Evolutionary conservation across 2,329 filamentous ascomycete genomes (phyloP).

Genomic region (Raffaelea arxii): DNA sequence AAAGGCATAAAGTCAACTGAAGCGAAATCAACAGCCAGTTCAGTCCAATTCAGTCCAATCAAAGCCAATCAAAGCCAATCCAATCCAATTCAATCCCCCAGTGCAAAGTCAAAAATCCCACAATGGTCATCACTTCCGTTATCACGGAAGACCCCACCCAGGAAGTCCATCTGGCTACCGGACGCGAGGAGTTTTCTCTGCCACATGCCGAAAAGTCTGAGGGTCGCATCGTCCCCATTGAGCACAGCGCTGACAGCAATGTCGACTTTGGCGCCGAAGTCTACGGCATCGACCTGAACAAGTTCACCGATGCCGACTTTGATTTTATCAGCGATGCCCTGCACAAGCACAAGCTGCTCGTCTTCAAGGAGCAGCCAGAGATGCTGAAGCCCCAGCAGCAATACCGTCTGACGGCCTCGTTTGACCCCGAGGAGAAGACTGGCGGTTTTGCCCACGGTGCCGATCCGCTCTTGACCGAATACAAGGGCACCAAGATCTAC

Average conservation of each 20-base stretch:
- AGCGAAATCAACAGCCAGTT: no score
- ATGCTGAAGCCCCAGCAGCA: slow-evolving; percentile 25
- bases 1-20: no score
- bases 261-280: slow-evolving; percentile 24
- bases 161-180: slow-evolving; percentile 10
- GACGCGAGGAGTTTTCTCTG: slow-evolving; percentile 13
- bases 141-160: slow-evolving; percentile 13
- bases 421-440: slow-evolving; percentile 24
- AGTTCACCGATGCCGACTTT: slow-evolving; percentile 23
- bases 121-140: slow-evolving; percentile 17
- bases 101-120: not conserved
- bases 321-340: slow-evolving; percentile 22
- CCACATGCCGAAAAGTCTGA: slow-evolving; percentile 17
- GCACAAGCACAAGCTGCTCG: slow-evolving; percentile 23
- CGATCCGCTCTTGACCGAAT: slow-evolving; percentile 21
- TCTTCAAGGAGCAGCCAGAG: slow-evolving; percentile 26
- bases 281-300: slow-evolving; percentile 26
- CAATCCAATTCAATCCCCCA: not conserved
- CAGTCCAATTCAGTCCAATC: no score
- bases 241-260: slow-evolving; percentile 17
- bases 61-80: not conserved
- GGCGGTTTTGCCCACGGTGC: slow-evolving; percentile 27
- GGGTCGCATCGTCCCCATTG: slow-evolving; percentile 17
- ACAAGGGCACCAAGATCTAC: slow-evolving; percentile 25
- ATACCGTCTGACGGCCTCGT: slow-evolving; percentile 22